Evolutionary conservation across 1,139 yeast genomes (phyloP), one percentile per base, ranked within the genome.

Genomic region (Magnusiomyces sp.): DNA sequence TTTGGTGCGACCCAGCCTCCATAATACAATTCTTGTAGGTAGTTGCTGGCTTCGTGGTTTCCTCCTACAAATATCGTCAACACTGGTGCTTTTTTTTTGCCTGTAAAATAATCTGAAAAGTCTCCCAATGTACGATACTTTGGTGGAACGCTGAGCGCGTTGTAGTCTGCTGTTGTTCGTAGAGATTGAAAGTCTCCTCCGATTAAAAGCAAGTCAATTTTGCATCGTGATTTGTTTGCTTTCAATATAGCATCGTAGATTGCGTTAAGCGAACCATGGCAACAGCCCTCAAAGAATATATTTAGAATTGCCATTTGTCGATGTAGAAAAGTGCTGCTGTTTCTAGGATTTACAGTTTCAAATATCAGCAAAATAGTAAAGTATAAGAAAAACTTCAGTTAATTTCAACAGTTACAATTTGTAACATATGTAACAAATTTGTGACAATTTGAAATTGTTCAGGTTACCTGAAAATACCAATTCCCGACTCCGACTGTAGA

Each of bases 1-100:
- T 84, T 83, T 1, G 88, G 88, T 1, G 95, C 95, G 1, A 86
- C 92, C 89, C 94, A 94, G 0, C 99, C 99, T 10, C 99, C 99
- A 62, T 75, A 78, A 55, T 79, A 79, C 53, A 90, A 68, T 58
- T 86, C 90, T 57, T 78, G 74, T 56, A 92, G 62, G 63, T 85
- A 87, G 54, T 81, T 78, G 51, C 94, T 84, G 7, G 94, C 81
- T 62, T 92, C 99, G 61, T 92, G 99, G 66, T 92, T 92, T 0
- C 99, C 99, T 2, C 98, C 98, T 44, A 94, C 79, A 58, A 92
- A 83, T 0, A 92, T 59, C 0, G 98, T 92, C 42, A 80, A 66
- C 1, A 83, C 73, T 0, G 97, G 95, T 0, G 97, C 96, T 33
- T 52, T 64, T 46, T 67, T 69, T 14, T 57, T 56, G 0, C 94